Evolutionary conservation across 805 yeast genomes (phyloP).

Genomic region (Blastobotrys parvus): DNA sequence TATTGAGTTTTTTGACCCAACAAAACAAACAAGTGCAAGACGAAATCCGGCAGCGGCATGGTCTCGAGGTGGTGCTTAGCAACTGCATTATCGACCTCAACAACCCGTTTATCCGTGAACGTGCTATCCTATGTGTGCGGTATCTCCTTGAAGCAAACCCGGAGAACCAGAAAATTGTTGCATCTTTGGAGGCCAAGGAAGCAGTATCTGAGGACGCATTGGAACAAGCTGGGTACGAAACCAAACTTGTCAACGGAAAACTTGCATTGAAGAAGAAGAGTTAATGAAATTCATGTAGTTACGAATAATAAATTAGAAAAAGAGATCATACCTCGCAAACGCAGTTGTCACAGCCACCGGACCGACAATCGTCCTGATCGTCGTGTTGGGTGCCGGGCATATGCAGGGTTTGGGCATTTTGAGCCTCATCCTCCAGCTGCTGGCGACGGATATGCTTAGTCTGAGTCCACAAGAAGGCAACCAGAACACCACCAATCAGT

Average conservation of each 20-base stretch:
- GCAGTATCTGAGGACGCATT: constrained; percentile 50
- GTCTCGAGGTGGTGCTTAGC: constrained; percentile 62
- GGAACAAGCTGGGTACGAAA: constrained; percentile 70
- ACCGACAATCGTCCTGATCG: constrained; percentile 4
- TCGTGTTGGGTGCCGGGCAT: constrained; percentile 22
- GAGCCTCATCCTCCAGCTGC: constrained; percentile 55
- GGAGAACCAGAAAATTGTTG: constrained; percentile 69
- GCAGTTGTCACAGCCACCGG: constrained; percentile 13
- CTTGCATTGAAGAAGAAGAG: constrained; percentile 39
- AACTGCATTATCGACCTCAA: constrained; percentile 80
- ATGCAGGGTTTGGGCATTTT: constrained; percentile 38
- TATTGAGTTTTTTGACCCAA: constrained; percentile 50
- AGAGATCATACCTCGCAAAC: constrained; percentile 12
- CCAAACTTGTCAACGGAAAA: constrained; percentile 64
- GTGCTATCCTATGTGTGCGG: constrained; percentile 71
- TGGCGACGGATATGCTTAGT: constrained; percentile 39
- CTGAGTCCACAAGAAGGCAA: constrained; percentile 29
- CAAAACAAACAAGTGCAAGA: constrained; percentile 56
- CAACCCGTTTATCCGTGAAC: constrained; percentile 66
- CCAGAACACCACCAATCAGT: constrained; percentile 21
- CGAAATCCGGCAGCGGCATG: constrained; percentile 52
- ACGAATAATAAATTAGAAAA: neutral
- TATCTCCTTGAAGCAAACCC: constrained; percentile 56
- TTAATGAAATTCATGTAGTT: constrained; percentile 1
- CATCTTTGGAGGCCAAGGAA: constrained; percentile 65